Evolutionary conservation across 495 filamentous ascomycete species (phyloP).

Genomic region (Aspergillus baeticus): DNA sequence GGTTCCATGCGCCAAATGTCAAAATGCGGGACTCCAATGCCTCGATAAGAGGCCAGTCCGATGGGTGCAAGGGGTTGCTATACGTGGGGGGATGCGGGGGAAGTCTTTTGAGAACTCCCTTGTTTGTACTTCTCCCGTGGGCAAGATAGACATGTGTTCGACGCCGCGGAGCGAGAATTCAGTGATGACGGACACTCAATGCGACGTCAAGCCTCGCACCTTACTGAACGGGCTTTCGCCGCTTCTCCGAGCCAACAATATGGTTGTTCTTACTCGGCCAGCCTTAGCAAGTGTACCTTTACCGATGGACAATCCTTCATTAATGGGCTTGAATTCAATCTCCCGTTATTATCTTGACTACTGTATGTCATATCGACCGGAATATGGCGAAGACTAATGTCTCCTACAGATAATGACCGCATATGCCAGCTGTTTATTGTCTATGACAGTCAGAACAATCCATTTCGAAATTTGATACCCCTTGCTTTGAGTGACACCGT

Average conservation of each 20-base stretch:
- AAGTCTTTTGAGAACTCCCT: conserved; percentile 19
- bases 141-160: not conserved
- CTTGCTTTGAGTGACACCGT: conserved; percentile 43
- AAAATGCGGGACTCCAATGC: conserved; percentile 45
- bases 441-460: conserved; percentile 51
- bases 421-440: conserved; percentile 54
- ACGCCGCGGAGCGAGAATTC: not conserved
- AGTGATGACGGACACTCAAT: not conserved
- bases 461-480: conserved; percentile 48
- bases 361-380: conserved; percentile 24
- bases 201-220: too few relatives aligned
- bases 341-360: conserved; percentile 44
- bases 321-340: conserved; percentile 24
- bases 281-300: not conserved
- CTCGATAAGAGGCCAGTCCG: conserved; percentile 46
- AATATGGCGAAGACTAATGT: not conserved
- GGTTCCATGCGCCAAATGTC: conserved; percentile 29
- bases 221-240: too few relatives aligned
- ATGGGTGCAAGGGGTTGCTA: conserved; percentile 38
- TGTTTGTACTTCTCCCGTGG: not conserved
- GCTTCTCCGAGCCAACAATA: not conserved
- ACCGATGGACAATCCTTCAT: conserved; percentile 15
- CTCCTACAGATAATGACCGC: conserved; percentile 45
- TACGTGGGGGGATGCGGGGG: conserved; percentile 38
- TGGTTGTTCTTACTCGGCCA: not conserved